Evolutionary conservation across 1,284 basidiomycete genomes (phyloP), one percentile per base, ranked within the genome.

Genomic region (Puccinia coronata): DNA sequence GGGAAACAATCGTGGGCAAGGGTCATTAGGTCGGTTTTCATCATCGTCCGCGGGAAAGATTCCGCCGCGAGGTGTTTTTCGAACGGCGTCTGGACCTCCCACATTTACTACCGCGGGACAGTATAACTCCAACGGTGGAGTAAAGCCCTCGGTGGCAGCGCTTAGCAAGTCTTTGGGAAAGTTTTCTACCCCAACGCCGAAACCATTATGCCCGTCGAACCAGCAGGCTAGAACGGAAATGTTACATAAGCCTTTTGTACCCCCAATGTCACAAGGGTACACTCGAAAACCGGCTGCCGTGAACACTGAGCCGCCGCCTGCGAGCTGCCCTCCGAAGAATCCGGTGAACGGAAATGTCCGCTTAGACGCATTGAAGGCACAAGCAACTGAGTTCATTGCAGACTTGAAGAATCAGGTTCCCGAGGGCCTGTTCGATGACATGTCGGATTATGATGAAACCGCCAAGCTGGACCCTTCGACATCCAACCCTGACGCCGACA

Each of bases 361-460:
- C 14, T 57, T 73, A 25, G 53, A 73, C 23, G 25, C 51, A 55
- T n/a, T 73, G 47, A 53, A 73, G 28, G 49, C 71, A 23, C 25
- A 53, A 36, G 28, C 71, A 11, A 34, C 23, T 3, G 53, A 57
- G 23, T 51, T 73, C 36, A 73, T 73, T 11, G n/a, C 71, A 39
- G 51, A 73, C 25, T 34, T 73, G 34, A 73, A 73, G 36, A 36
- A 73, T 12, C 55, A 57, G 23, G 57, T 73, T 20, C 71, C 71
- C 14, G 71, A 73, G 31, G 71, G 23, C 31, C n/a, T 73, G 28
- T 53, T 53, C 11, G 71, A 73, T 69, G 41, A 69, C 12, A 25
- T 69, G 28, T 63, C 59, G 16, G 59, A 63, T 34, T 63, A 20
- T n/a, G 28, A 49, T n/a, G 41, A 43, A 16, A 41, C 67, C 3